Base-by-base conservation (phyloP, 2,329 filamentous ascomycete genomes). In the Alternaria triticimaculans region DNA sequence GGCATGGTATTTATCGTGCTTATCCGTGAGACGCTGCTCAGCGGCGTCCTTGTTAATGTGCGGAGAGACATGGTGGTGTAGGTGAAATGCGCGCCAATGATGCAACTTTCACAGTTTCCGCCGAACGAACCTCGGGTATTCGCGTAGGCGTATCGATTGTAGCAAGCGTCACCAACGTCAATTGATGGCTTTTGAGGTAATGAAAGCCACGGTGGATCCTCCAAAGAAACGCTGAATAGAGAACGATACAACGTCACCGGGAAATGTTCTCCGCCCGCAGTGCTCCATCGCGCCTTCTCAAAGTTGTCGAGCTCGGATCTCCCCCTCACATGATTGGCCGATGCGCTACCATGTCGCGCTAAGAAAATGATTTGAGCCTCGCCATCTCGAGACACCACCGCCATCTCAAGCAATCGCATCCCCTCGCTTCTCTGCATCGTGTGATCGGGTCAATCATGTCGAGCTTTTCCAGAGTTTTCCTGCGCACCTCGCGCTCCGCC, bases 401-500 rank as follows among this genome's bases (percentile, higher is more conserved):
- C 68, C 72, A 69, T 68, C 72, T 28, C 67, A 69, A 64, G 63
- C 73, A 72, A 69, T 71, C 71, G 75, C 71, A 66, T 69, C 67
- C 62, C 59, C 63, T 60, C 18, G 60, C 56, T 50, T 28, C 10
- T 43, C 48, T 10, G 60, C 44, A 51, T 63, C 50, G 18, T 60
- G 56, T 63, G 44, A 63, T 51, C 56, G 56, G 48, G 69, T 70
- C 73, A 64, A 72, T 74, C 75, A 97, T 96, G 92, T 90, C 93
- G 82, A 87, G 88, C 79, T 89, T 96, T 79, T 88, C 93, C 81
- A 90, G 93, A 83, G 90, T 93, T 76, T 90, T 97, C 77, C 82
- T 96, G 84, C 92, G 92, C 85, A 92, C 93, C 72, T 91, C 92
- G 82, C 91, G 93, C 78, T 86, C 88, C 75, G 90, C 92, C 74